A percentile compares a stretch with the other conserved stretches of the same genome.
These are phyloP conservation scores for Leucocoprinus leucothites DNA, from an alignment of 768 basidiomycete genomes.

Conservation along the genomic window DNA sequence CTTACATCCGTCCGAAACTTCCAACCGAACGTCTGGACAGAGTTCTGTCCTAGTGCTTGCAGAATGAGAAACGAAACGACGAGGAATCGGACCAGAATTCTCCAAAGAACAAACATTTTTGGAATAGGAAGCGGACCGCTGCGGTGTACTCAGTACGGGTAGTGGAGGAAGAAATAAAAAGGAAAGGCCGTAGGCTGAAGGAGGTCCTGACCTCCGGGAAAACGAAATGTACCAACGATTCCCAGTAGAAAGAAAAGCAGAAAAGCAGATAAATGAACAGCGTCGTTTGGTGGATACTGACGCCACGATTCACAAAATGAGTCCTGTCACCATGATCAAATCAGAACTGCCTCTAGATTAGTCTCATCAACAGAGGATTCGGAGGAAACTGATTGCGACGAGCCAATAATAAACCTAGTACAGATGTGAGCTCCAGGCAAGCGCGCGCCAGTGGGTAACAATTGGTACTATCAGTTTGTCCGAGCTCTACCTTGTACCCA, in stretches of 20 bases:
- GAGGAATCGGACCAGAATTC: background rate
- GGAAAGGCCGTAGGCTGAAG: background rate
- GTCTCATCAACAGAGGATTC: constrained; percentile 5
- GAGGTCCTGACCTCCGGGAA: constrained; percentile 9
- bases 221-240: background rate
- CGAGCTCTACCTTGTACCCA: too few species aligned
- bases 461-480: too few species aligned
- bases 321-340: constrained; percentile 1
- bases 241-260: background rate
- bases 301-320: constrained; percentile 1
- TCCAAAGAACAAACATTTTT: background rate
- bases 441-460: too few species aligned
- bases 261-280: background rate
- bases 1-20: constrained; percentile 15
- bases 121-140: background rate
- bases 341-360: background rate
- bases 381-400: too few species aligned
- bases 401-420: background rate
- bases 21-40: constrained; percentile 28
- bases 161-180: background rate
- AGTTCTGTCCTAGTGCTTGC: constrained; percentile 14
- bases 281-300: background rate
- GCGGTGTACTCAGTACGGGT: background rate
- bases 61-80: background rate
- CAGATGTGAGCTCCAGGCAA: background rate